Evolutionary conservation across 768 basidiomycete genomes (phyloP).

Genomic region (Wakefieldia striispora): DNA sequence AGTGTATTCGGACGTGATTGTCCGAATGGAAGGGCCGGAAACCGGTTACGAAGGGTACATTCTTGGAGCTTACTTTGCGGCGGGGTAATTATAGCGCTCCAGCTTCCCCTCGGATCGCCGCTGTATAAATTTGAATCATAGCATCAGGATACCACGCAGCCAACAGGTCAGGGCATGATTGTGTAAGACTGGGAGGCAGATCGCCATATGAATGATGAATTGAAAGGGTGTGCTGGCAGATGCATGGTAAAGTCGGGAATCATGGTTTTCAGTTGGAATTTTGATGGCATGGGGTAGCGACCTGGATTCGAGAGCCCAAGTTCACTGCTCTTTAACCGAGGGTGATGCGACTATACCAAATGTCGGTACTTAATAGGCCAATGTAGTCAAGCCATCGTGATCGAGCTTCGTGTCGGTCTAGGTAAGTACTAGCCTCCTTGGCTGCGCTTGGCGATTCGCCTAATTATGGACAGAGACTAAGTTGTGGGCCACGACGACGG

Average conservation of each 20-base stretch:
- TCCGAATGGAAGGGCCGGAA: background rate
- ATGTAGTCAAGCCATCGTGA: background rate
- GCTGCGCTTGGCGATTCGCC: background rate
- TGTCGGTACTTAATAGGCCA: background rate
- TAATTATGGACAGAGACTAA: background rate
- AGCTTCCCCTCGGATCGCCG: background rate
- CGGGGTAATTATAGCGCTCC: conserved; percentile 2
- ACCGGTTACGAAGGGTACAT: background rate
- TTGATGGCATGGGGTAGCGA: background rate
- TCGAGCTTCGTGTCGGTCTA: background rate
- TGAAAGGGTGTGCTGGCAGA: background rate
- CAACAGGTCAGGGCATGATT: background rate
- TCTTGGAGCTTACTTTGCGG: too few relatives aligned
- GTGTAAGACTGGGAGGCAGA: background rate
- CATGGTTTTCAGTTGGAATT: background rate
- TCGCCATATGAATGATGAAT: background rate
- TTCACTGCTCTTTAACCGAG: background rate
- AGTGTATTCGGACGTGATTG: too few relatives aligned
- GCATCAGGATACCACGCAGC: background rate
- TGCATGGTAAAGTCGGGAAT: background rate
- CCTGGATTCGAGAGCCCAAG: background rate
- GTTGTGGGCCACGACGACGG: background rate
- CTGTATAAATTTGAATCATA: background rate
- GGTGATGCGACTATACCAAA: too few relatives aligned
- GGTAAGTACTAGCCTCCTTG: too few relatives aligned